Evolutionary conservation across 768 basidiomycete species (phyloP).

Genomic region (Lentinus brumalis): DNA sequence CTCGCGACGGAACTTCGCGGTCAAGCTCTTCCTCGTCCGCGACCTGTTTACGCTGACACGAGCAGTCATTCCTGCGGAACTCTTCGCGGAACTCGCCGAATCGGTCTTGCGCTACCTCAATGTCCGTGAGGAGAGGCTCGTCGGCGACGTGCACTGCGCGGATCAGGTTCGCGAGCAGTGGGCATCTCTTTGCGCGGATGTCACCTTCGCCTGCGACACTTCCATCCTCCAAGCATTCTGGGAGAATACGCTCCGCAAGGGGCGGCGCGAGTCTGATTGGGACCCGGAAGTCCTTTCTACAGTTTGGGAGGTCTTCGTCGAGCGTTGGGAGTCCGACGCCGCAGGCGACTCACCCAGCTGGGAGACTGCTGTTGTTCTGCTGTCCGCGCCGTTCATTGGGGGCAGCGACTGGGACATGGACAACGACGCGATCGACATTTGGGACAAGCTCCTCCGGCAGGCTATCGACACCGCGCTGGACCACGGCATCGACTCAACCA

Average conservation of each 20-base stretch:
- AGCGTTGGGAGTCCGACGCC: constrained; percentile 50
- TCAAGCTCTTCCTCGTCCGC: constrained; percentile 60
- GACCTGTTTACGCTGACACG: constrained; percentile 59
- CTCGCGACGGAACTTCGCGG: constrained; percentile 39
- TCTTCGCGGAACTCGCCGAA: constrained; percentile 47
- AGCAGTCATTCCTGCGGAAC: constrained; percentile 41
- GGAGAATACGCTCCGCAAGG: constrained; percentile 22
- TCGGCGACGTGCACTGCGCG: constrained; percentile 43
- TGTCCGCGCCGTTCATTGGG: constrained; percentile 60
- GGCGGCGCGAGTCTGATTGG: constrained; percentile 32
- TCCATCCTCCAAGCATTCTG: constrained; percentile 51
- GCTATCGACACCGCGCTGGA: constrained; percentile 61
- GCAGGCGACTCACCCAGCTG: constrained; percentile 41
- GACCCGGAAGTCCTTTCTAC: constrained; percentile 45
- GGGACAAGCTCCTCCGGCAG: constrained; percentile 60
- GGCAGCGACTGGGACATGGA: constrained; percentile 49
- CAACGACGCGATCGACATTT: constrained; percentile 54
- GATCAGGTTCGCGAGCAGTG: constrained; percentile 55
- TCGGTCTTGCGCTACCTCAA: constrained; percentile 52
- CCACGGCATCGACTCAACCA: constrained; percentile 52
- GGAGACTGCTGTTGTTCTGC: constrained; percentile 55
- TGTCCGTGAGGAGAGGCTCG: constrained; percentile 47
- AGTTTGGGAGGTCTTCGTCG: constrained; percentile 60
- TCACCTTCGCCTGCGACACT: constrained; percentile 47
- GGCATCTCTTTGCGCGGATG: constrained; percentile 62